A percentile compares a stretch with the other conserved stretches of the same genome.
phyloP scores from a whole-genome alignment of 306 rosid genomes.

The Prinsepia uniflora region DNA sequence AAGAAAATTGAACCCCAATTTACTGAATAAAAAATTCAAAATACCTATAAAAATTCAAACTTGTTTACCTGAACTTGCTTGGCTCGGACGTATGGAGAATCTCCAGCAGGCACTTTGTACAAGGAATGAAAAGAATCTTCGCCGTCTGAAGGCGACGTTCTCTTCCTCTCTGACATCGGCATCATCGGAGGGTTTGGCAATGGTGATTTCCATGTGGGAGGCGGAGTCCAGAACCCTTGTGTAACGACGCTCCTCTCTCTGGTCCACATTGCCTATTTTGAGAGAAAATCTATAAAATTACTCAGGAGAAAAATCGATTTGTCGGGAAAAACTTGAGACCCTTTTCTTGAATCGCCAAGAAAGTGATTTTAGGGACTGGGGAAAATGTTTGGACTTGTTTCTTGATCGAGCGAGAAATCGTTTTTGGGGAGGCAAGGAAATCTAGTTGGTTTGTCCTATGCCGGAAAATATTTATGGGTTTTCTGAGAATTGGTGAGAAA shows the following conservation, averaged over 20 bases:
- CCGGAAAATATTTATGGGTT: conserved; percentile 4
- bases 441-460: neutral
- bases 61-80: conserved; percentile 82
- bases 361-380: neutral
- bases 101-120: conserved; percentile 87
- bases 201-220: conserved; percentile 40
- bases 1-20: neutral
- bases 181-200: conserved; percentile 28
- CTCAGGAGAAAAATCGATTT: conserved; percentile 13
- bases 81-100: conserved; percentile 90
- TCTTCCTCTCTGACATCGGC: conserved; percentile 57
- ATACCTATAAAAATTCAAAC: neutral
- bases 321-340: conserved; percentile 26
- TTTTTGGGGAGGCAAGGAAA: conserved; percentile 10
- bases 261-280: conserved; percentile 37
- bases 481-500: conserved; percentile 17
- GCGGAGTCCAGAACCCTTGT: conserved; percentile 56
- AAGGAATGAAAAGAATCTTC: conserved; percentile 57
- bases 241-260: conserved; percentile 36
- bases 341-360: conserved; percentile 28
- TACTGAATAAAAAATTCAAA: neutral
- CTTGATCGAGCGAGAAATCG: conserved; percentile 19
- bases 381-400: conserved; percentile 15
- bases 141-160: conserved; percentile 37
- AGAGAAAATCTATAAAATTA: neutral